Evolutionary conservation across 768 basidiomycete species (phyloP), one percentile per base, ranked within the genome.

Genomic region (Fibroporia radiculosa): DNA sequence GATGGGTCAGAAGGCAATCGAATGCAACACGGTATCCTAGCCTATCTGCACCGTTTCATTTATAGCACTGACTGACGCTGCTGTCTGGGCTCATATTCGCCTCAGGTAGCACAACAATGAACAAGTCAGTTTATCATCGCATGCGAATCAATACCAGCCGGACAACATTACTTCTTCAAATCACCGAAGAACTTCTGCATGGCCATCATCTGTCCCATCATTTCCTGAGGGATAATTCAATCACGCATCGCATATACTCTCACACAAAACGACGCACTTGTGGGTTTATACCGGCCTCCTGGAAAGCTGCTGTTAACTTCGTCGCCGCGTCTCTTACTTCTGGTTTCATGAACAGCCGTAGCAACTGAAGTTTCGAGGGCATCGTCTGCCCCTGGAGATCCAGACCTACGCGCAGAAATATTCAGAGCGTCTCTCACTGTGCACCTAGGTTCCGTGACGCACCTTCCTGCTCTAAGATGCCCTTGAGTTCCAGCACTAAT

Each of bases 281-380:
- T 16, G 41, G 29, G n/a, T 42, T 38, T 8, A 45, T 37, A 8
- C 80, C 83, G 18, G 78, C 77, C 26, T 75, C 77, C 41, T 73
- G 56, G 48, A 84, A 57, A 45, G 76, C 78, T 12, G 67, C 67
- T 40, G 67, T 62, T 5, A 81, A 64, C 31, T 62, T 63, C 50
- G 65, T 65, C 24, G 71, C 66, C 20, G 70, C 73, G 32, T 60
- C 65, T 44, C 73, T 66, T 47, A 84, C 80, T 46, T 76, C 75
- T 1, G 73, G 53, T 48, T 69, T 77, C 24, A 69, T 59, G 22
- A 73, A 63, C 38, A 85, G 64, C 49, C 71, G 76, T 44, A 82
- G 60, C 65, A 83, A 66, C 47, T 78, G 71, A 42, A 73, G 14
- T 31, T 44, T 36, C 11, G 20, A 31, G 6, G 34, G 23, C 29